Evolutionary conservation across 345 rosid genomes (phyloP), one percentile per base, ranked within the genome.

Genomic region (Microthlaspi erraticum): DNA sequence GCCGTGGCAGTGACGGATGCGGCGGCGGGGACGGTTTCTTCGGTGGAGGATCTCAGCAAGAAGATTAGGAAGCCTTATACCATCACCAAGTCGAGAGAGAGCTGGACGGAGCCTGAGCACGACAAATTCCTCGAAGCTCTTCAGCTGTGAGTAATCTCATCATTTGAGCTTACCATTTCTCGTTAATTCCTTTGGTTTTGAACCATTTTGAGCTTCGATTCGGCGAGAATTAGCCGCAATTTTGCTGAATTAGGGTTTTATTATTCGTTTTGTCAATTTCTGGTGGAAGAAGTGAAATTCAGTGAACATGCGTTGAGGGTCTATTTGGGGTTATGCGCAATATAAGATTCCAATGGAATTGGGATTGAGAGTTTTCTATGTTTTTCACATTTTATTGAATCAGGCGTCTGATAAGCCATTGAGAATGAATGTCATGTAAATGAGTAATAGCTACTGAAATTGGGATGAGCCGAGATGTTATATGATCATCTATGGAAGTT

Each of bases 71-170:
- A 91, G 78, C 92, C 97, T 52, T 91, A 91, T 77, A 91, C 91
- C 42, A 86, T 91, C 71, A 82, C 91, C 75, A 91, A 91, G 85
- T 91, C 92, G 2, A 83, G 97, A 48, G 92, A 91, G 87, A 91
- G 89, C 87, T 91, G 97, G 97, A 91, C 95, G 9, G 97, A 91
- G 17, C 97, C 97, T n/a, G 97, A 91, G 73, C 97, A 91, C 78
- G 97, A 91, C 76, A 91, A 91, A 75, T 91, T 91, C 68, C 91
- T 91, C 26, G 97, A 88, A 80, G 97, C 97, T 67, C 91, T 91
- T 31, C 97, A 91, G 79, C 85, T 91, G 97, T 91, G 83, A 86
- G 75, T 73, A 33, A 16, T 4, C 29, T 73, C 23, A 16, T 4
- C 29, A 23, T 50, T 59, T 29, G 5, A 17, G 29, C 5, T 58